These are phyloP conservation scores for Punctularia strigosozonata DNA, from an alignment of 768 basidiomycete species.

Conservation along the genomic window DNA sequence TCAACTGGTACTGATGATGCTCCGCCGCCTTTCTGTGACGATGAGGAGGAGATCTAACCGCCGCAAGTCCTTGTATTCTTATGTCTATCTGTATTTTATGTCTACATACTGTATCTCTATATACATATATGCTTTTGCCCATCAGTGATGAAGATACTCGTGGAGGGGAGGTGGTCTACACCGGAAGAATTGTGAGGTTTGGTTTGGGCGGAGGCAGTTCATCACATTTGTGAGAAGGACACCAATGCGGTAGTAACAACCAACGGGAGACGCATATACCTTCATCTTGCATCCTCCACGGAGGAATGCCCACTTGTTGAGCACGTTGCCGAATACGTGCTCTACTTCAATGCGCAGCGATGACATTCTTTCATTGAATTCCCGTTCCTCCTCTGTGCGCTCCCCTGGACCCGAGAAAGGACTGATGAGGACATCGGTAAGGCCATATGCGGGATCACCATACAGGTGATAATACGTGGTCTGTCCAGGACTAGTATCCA, in stretches of 20 bases:
- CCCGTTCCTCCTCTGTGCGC: constrained; percentile 8
- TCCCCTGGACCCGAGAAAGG: constrained; percentile 8
- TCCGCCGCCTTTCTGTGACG: too few species aligned
- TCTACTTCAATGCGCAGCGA: constrained; percentile 15
- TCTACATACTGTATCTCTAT: neutral
- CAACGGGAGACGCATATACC: constrained; percentile 11
- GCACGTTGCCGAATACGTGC: constrained; percentile 15
- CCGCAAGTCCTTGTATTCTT: too few species aligned
- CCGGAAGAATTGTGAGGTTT: constrained; percentile 13
- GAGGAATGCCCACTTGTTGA: constrained; percentile 15
- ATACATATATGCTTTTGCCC: neutral
- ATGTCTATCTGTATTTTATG: neutral
- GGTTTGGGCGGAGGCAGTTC: constrained; percentile 15
- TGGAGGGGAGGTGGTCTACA: constrained; percentile 3
- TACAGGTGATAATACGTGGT: constrained; percentile 10
- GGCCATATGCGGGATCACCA: constrained; percentile 16
- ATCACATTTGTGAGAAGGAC: constrained; percentile 14
- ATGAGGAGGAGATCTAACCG: too few species aligned
- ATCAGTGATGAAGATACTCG: neutral
- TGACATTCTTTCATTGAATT: constrained; percentile 17
- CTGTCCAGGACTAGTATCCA: constrained; percentile 3
- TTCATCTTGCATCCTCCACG: constrained; percentile 12
- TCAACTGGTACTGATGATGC: too few species aligned
- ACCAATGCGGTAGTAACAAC: constrained; percentile 14
- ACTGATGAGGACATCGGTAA: constrained; percentile 9